Base-by-base conservation (phyloP, 371 early-diverging fungal genomes). In the Mucor lusitanicus region DNA sequence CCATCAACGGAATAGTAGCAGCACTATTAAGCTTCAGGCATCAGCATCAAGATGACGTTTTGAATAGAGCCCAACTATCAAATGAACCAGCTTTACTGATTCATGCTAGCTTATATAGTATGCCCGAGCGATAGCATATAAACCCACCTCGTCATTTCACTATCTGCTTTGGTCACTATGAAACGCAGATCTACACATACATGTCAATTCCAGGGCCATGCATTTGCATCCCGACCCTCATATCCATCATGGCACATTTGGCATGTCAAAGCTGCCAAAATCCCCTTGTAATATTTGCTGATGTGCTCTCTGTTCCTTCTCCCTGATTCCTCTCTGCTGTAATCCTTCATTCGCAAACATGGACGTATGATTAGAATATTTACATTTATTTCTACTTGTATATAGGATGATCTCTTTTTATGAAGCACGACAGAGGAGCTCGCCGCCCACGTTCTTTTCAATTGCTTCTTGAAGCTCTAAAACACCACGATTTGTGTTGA, bases 401-500 rank as follows among this genome's bases (percentile, higher is more conserved):
- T 33, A 27, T 44, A 12, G 15, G 30, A 44, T 61, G 40, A 42
- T 15, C 3, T 28, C 42, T n/a, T 35, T n/a, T 63, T 63, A 69
- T n/a, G 79, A 75, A 48, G 78, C 94, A 70, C 94, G 87, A 71
- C 95, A 94, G 56, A 98, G 78, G 53, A 98, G 81, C 73, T 94
- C 92, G 55, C 98, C 98, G 48, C 97, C 97, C 21, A 94, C 87
- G 46, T 91, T 87, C 75, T 91, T 84, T 73, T 88, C 79, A 64
- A 96, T 78, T 3, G 98, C 98, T 44, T 95, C 97, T 71, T 95
- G 91, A 63, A 97, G 67, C 68, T 97, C 97, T 59, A 97, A 68
- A 17, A 97, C 91, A n/a, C 98, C 98, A 69, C 88, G 85, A 32
- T 85, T 86, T 46, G 98, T 97, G 19, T 91, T 88, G 35, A 98